Evolutionary conservation across 1,139 yeast species (phyloP).

Genomic region (Yamadazyma spencermartinsiae): DNA sequence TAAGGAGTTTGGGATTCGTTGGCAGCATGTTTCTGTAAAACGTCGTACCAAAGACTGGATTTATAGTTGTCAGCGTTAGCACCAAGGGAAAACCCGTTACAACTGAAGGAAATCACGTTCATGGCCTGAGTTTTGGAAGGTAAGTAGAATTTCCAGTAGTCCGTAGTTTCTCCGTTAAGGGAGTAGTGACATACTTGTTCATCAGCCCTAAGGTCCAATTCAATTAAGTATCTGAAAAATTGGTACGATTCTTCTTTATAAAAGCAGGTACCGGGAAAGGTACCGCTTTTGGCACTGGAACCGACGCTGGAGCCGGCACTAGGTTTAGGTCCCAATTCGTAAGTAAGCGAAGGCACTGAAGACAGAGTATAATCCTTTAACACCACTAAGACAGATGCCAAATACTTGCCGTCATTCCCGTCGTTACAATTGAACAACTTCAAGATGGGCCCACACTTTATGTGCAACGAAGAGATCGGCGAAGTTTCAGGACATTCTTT

Average conservation of each 20-base stretch:
- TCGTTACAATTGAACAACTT: slow-evolving; percentile 64
- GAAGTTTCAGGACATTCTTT: slow-evolving; percentile 26
- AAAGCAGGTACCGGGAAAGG: slow-evolving; percentile 45
- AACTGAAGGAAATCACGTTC: slow-evolving; percentile 81
- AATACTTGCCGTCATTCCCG: slow-evolving; percentile 47
- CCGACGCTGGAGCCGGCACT: slow-evolving; percentile 13
- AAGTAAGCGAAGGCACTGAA: slow-evolving; percentile 37
- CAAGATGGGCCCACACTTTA: slow-evolving; percentile 77
- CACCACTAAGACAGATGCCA: slow-evolving; percentile 67
- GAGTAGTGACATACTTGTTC: slow-evolving; percentile 66
- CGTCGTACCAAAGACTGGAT: slow-evolving; percentile 86
- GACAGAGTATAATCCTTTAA: slow-evolving; percentile 36
- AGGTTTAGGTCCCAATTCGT: slow-evolving; percentile 29
- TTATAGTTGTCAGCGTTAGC: slow-evolving; percentile 67
- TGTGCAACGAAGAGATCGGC: slow-evolving; percentile 37
- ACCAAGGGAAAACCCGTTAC: slow-evolving; percentile 87
- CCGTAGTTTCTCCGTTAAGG: slow-evolving; percentile 46
- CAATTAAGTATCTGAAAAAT: slow-evolving; percentile 65
- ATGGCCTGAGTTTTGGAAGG: slow-evolving; percentile 63
- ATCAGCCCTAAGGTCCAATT: slow-evolving; percentile 40
- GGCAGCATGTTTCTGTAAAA: slow-evolving; percentile 57
- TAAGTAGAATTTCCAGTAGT: slow-evolving; percentile 51
- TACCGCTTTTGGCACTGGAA: slow-evolving; percentile 31
- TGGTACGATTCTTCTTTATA: slow-evolving; percentile 48
- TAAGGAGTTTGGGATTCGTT: slow-evolving; percentile 46